Base-by-base conservation (phyloP, 2,329 filamentous ascomycete genomes). In the Fusarium abutilonis region DNA sequence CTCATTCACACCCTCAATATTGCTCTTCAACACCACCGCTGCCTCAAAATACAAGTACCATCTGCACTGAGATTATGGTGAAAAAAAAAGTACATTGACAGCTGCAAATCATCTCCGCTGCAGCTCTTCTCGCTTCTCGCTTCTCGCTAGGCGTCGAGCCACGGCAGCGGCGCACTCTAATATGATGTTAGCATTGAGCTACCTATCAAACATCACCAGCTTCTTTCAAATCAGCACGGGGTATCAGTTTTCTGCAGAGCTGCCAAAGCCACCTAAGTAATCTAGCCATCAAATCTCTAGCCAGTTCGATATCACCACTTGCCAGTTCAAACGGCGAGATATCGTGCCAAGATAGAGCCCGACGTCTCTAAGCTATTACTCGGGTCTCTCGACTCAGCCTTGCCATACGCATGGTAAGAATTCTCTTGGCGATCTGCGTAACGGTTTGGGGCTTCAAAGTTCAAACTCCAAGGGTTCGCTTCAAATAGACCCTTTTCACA, bases 341-440 rank as follows among this genome's bases (percentile, higher is more conserved):
- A 39, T 47, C 52, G 36, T 65, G 39, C 56, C 45, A 39, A 21
- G 21, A 52, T 48, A 31, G 32, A 40, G 32, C 34, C 48, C 48
- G 42, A 29, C 56, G 51, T 65, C 32, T 44, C 52, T 36, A 32
- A 38, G 47, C n/a, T 34, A 31, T 29, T 14, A 28, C 15, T 34
- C 26, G 19, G 26, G 36, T 60, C 21, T 43, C 53, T 52, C 40
- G 23, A 49, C 48, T 61, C 63, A 64, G 59, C 63, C 63, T 45
- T 61, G 63, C 35, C 13, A 19, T 36, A 34, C 31, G n/a, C 31
- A 34, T 45, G 46, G 41, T 19, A 32, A 41, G 36, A 32, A 40
- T 31, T 23, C 19, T 19, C 21, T 44, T 39, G 44, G 29, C 43
- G 46, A 59, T 56, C 49, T 38, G 54, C 34, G 60, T 60, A 62